Evolutionary conservation across 495 filamentous ascomycete species (phyloP).

Genomic region (Staphylotrichum longicolle): DNA sequence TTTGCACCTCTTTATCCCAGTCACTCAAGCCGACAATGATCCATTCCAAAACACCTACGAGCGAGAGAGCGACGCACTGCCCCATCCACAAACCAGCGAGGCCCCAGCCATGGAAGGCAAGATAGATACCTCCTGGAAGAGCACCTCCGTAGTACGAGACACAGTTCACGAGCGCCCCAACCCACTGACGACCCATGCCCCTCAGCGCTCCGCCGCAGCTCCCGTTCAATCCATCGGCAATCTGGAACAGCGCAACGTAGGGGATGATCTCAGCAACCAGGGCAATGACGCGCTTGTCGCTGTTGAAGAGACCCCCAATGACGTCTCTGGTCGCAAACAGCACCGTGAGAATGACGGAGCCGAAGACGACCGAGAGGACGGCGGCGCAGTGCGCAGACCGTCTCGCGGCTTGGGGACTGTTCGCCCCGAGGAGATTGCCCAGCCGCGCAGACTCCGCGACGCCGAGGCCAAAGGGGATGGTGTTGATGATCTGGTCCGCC

Average conservation of each 20-base stretch:
- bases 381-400: constrained; percentile 77
- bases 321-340: constrained; percentile 72
- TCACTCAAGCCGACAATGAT: constrained; percentile 71
- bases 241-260: constrained; percentile 90
- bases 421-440: constrained; percentile 77
- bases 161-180: constrained; percentile 84
- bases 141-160: constrained; percentile 88
- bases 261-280: constrained; percentile 79
- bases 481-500: constrained; percentile 87
- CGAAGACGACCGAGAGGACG: constrained; percentile 67
- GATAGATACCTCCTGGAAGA: constrained; percentile 76
- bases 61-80: constrained; percentile 83
- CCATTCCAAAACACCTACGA: constrained; percentile 81
- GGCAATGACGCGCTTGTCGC: constrained; percentile 68
- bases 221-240: constrained; percentile 85
- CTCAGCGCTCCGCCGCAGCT: constrained; percentile 79
- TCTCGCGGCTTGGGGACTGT: constrained; percentile 64
- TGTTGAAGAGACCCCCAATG: constrained; percentile 83
- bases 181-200: constrained; percentile 86
- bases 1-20: constrained; percentile 75
- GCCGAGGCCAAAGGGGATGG: constrained; percentile 86
- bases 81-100: constrained; percentile 82
- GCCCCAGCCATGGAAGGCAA: constrained; percentile 90
- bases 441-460: constrained; percentile 78
- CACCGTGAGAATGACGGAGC: constrained; percentile 64